Conservation (phyloP, 2,329 filamentous ascomycete genomes). For the Pseudohalonectria lignicola region DNA sequence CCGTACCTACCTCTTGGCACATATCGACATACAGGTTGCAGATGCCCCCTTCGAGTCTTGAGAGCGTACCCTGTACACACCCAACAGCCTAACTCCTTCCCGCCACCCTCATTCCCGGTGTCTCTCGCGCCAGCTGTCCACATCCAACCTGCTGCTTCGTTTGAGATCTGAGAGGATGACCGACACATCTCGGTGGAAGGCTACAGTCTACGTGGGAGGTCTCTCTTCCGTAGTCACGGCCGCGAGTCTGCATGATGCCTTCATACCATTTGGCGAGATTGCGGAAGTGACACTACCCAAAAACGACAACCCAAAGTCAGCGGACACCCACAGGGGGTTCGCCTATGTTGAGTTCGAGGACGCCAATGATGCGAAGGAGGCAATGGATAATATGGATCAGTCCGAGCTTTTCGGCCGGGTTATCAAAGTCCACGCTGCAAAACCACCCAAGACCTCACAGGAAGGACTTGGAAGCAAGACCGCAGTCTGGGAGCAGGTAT, state of each 20-base stretch:
- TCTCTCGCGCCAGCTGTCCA: too few species aligned
- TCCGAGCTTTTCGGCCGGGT: constrained; percentile 87
- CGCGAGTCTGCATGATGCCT: constrained; percentile 74
- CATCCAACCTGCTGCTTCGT: too few species aligned
- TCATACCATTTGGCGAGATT: constrained; percentile 94
- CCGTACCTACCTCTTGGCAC: too few species aligned
- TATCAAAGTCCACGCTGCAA: constrained; percentile 86
- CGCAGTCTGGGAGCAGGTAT: constrained; percentile 93
- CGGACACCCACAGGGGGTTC: constrained; percentile 79
- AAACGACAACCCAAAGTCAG: constrained; percentile 68
- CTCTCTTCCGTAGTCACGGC: constrained; percentile 69
- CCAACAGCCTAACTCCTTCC: too few species aligned
- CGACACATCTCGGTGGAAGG: constrained; percentile 73
- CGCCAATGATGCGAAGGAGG: constrained; percentile 76
- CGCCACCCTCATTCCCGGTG: too few species aligned
- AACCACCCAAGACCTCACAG: constrained; percentile 77
- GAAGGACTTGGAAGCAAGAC: constrained; percentile 88
- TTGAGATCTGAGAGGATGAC: too few species aligned
- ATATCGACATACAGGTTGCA: too few species aligned
- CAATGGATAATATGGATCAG: constrained; percentile 99
- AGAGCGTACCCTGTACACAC: too few species aligned
- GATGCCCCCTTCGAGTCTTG: too few species aligned
- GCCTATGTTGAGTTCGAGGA: constrained; percentile 94
- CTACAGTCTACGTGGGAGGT: constrained; percentile 86
- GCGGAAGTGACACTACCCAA: constrained; percentile 84